Evolutionary conservation across 495 filamentous ascomycete genomes (phyloP).

Genomic region (Daldinia decipiens): DNA sequence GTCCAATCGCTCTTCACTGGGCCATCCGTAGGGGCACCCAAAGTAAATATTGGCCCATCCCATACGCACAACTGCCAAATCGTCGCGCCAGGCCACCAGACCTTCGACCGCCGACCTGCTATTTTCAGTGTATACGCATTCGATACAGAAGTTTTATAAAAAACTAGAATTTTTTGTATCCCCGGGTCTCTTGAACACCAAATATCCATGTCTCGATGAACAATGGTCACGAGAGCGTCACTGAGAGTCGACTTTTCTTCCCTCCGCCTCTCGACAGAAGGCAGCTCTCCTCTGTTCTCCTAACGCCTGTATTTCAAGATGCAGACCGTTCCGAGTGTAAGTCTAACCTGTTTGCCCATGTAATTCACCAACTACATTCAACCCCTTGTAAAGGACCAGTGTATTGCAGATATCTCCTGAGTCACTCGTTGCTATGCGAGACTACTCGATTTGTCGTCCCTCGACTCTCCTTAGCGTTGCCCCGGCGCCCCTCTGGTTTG

Average conservation of each 20-base stretch:
- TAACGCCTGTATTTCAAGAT: constrained; percentile 59
- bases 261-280: constrained; percentile 50
- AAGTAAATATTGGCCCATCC: constrained; percentile 39
- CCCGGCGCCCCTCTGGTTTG: constrained; percentile 3
- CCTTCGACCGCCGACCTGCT: constrained; percentile 36
- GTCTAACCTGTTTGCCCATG: constrained; percentile 45
- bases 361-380: constrained; percentile 16
- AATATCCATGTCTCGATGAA: constrained; percentile 49
- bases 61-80: constrained; percentile 34
- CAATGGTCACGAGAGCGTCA: constrained; percentile 47
- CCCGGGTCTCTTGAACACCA: constrained; percentile 37
- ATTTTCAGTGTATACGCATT: constrained; percentile 30
- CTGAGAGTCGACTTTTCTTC: constrained; percentile 51
- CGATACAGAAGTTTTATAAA: constrained; percentile 28
- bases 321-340: constrained; percentile 73
- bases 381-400: constrained; percentile 5
- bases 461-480: constrained; percentile 2
- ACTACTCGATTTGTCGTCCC: neutral
- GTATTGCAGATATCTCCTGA: constrained; percentile 1
- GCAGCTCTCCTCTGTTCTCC: constrained; percentile 53
- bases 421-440: constrained; percentile 3
- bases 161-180: constrained; percentile 45
- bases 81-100: constrained; percentile 43
- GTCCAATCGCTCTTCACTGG: constrained; percentile 26
- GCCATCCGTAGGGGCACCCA: constrained; percentile 14